phyloP scores from a whole-genome alignment of 2,329 filamentous ascomycete genomes.

The Pseudogymnoascus sp. region DNA sequence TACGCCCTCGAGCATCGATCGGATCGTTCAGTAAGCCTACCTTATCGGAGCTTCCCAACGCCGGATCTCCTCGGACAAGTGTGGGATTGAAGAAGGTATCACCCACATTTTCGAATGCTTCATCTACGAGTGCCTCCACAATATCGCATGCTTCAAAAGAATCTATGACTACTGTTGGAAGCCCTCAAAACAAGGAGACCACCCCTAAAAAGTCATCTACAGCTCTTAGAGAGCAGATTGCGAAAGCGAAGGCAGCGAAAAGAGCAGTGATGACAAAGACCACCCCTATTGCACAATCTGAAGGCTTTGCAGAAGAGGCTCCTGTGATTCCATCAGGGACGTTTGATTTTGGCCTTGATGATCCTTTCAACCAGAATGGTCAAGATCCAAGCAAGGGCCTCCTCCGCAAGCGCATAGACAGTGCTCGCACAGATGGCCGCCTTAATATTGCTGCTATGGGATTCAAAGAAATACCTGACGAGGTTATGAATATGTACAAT shows the following conservation, averaged over 20 bases:
- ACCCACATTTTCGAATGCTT: constrained; percentile 24
- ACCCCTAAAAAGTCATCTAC: constrained; percentile 62
- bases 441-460: constrained; percentile 84
- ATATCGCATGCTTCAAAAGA: constrained; percentile 15
- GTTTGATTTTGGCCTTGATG: constrained; percentile 53
- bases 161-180: constrained; percentile 17
- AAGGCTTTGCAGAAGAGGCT: constrained; percentile 24
- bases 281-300: constrained; percentile 21
- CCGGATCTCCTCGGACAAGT: constrained; percentile 21
- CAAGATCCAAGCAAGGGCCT: constrained; percentile 55
- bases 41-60: constrained; percentile 13
- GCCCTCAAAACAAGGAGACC: constrained; percentile 4
- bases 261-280: constrained; percentile 40
- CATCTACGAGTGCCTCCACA: constrained; percentile 21
- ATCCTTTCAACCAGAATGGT: constrained; percentile 65
- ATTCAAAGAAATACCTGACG: constrained; percentile 68
- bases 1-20: constrained; percentile 21
- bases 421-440: constrained; percentile 68
- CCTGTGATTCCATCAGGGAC: constrained; percentile 41
- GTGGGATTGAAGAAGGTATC: constrained; percentile 21
- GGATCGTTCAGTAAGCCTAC: constrained; percentile 15
- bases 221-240: constrained; percentile 81
- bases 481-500: constrained; percentile 88
- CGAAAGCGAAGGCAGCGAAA: constrained; percentile 80
- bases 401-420: constrained; percentile 62